Evolutionary conservation across 2,329 filamentous ascomycete species (phyloP), one percentile per base, ranked within the genome.

Genomic region (Hypoxylon sp.): DNA sequence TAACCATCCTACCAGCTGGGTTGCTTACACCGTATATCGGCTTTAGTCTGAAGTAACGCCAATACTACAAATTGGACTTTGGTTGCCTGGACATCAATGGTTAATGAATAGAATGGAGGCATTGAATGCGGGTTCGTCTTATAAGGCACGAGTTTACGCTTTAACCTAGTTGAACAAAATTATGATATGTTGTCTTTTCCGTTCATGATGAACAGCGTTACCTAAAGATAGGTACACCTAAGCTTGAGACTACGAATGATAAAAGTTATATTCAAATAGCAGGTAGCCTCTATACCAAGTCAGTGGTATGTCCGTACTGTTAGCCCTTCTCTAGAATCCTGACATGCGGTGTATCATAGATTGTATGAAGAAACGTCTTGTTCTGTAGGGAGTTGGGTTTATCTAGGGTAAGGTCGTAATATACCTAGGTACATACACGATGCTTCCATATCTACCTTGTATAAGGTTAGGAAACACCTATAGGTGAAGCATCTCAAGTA

Each of bases 11-110:
- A 44, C 64, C 33, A 3, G n/a, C 19, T 70, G 67, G 67, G 39
- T 63, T 47, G 64, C 67, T 35, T 70, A 70, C 26, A 61, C 39
- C 4, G 67, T 70, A n/a, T 13, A 53, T 9, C 60, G 46, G 9
- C 13, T 60, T 35, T 10, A 17, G 17, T 42, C 42, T 26, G n/a
- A 14, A 9, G 44, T 26, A 24, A 35, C 22, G 10, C 13, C 31
- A 9, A 14, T 29, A 33, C 6, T 31, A 19, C 35, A n/a, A 42
- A 17, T 17, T 42, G 17, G 39, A 11, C 19, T 9, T 19, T 22
- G 39, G 5, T 44, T 44, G 3, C 11, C 10, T 44, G 39, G 17
- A 19, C 2, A 22, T 9, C 19, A n/a, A 11, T 22, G 24, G 14
- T 26, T 29, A 24, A 50, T 29, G 46, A n/a, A 29, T 3, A n/a